Conservation (phyloP, 805 yeast genomes). For the Lachancea sp. region DNA sequence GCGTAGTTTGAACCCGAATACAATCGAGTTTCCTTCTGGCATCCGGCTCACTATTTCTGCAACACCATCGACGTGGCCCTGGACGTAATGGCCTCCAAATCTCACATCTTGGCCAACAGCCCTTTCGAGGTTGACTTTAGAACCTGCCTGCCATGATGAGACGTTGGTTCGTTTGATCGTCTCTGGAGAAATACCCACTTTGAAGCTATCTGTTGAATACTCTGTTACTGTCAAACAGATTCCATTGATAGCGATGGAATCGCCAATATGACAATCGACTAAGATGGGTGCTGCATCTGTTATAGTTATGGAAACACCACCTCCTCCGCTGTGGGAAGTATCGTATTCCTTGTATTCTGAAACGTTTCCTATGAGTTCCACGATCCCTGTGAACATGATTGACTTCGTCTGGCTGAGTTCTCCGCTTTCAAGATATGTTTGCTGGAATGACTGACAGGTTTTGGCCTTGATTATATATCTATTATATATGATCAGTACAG, state of each 20-base stretch:
- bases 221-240: conserved; percentile 88
- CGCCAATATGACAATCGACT: conserved; percentile 84
- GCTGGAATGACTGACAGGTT: background rate
- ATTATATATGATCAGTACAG: too few relatives aligned
- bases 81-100: conserved; percentile 96
- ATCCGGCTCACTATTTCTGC: conserved; percentile 52
- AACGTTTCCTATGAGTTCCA: conserved; percentile 69
- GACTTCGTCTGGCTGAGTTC: background rate
- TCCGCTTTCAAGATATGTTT: background rate
- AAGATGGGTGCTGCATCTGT: conserved; percentile 56
- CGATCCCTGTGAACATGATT: conserved; percentile 91
- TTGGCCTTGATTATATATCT: too few relatives aligned
- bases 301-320: conserved; percentile 65
- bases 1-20: conserved; percentile 65
- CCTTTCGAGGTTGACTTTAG: conserved; percentile 79
- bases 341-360: conserved; percentile 17
- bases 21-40: conserved; percentile 70
- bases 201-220: conserved; percentile 55
- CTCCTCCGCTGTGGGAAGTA: conserved; percentile 23
- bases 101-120: conserved; percentile 75
- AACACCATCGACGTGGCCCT: conserved; percentile 92
- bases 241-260: conserved; percentile 87
- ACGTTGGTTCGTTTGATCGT: conserved; percentile 77
- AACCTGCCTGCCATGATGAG: conserved; percentile 50
- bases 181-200: conserved; percentile 90